A percentile compares a stretch with the other conserved stretches of the same genome.
phyloP scores from a whole-genome alignment of 2,329 filamentous ascomycete species.

The Arthrobotrys musiformis region DNA sequence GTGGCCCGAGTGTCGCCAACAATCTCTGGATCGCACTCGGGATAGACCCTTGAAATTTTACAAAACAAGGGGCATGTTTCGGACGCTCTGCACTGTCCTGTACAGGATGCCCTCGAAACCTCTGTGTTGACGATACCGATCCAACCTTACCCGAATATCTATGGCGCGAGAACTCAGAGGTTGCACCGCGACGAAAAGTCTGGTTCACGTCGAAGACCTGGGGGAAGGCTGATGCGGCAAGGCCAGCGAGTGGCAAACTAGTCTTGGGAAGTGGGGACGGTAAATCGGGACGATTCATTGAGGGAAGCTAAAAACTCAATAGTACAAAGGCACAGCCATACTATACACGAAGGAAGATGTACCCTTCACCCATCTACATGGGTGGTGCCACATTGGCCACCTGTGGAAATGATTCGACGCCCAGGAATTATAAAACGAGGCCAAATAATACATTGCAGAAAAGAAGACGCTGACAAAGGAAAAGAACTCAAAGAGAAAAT shows the following conservation, averaged over 20 bases:
- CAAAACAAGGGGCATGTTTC: slow-evolving; percentile 35
- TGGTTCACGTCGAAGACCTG: neutral
- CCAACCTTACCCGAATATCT: neutral
- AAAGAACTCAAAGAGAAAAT: slow-evolving; percentile 23
- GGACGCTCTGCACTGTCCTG: slow-evolving; percentile 19
- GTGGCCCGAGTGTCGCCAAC: slow-evolving; percentile 41
- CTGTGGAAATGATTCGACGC: slow-evolving; percentile 50
- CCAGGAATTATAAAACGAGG: slow-evolving; percentile 36
- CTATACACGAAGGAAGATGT: slow-evolving; percentile 16
- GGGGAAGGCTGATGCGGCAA: neutral
- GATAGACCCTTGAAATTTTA: slow-evolving; percentile 26
- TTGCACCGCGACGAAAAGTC: neutral
- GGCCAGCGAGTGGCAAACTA: neutral
- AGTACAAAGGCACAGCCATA: slow-evolving; percentile 8
- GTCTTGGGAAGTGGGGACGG: neutral
- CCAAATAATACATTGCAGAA: slow-evolving; percentile 20
- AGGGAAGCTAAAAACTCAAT: neutral
- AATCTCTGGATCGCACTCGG: slow-evolving; percentile 46
- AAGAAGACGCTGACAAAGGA: slow-evolving; percentile 37
- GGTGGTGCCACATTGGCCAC: slow-evolving; percentile 45
- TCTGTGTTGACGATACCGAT: neutral
- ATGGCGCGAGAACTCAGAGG: neutral
- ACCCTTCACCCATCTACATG: slow-evolving; percentile 27
- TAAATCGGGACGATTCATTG: neutral
- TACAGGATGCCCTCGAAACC: neutral